Conservation (phyloP, 257 asterid genomes). For the Prunella vulgaris region DNA sequence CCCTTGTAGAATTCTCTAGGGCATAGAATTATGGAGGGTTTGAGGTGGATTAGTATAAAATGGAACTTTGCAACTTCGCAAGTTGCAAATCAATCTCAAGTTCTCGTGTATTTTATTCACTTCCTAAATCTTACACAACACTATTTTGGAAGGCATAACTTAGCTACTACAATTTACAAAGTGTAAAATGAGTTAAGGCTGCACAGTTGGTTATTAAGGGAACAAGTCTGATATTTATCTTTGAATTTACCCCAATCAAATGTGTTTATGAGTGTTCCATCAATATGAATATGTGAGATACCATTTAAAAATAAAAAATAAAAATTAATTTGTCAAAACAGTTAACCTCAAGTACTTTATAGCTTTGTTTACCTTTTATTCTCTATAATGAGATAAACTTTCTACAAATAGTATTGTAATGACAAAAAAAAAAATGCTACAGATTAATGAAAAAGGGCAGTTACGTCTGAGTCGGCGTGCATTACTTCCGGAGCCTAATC, state of each 20-base stretch:
- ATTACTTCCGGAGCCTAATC: slow-evolving; percentile 67
- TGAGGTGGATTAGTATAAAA: no score
- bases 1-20: no score
- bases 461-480: slow-evolving; percentile 92
- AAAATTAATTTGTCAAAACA: not conserved
- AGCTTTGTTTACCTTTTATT: not conserved
- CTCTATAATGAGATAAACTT: not conserved
- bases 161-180: not conserved
- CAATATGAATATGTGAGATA: not conserved
- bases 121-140: no score
- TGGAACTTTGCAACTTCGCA: not conserved
- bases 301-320: no score
- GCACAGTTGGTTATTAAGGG: not conserved
- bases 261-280: not conserved
- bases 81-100: no score
- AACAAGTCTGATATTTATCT: not conserved
- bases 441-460: slow-evolving; percentile 96
- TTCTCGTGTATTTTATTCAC: no score
- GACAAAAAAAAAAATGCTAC: slow-evolving; percentile 16
- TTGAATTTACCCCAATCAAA: no score
- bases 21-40: no score
- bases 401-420: not conserved
- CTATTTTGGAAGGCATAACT: not conserved
- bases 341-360: slow-evolving; percentile 4
- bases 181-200: not conserved